Conservation (phyloP, 371 early-diverging fungal species). For the Apophysomyces sp. region DNA sequence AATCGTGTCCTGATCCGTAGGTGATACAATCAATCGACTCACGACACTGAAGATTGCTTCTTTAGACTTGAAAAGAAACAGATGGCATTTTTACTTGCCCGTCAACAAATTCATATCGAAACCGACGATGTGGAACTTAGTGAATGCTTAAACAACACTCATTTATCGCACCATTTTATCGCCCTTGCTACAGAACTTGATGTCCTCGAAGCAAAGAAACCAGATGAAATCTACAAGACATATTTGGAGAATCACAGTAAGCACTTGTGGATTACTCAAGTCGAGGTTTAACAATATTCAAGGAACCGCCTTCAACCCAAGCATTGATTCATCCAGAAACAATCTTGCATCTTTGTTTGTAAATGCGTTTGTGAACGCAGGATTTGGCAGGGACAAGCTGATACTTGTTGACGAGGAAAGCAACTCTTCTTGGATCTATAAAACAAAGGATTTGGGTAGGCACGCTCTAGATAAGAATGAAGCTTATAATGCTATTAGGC, state of each 20-base stretch:
- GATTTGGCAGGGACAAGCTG: slow-evolving; percentile 93
- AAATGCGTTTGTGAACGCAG: slow-evolving; percentile 97
- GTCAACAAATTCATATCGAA: slow-evolving; percentile 84
- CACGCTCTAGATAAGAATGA: not conserved
- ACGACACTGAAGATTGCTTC: not conserved
- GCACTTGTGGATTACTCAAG: slow-evolving; percentile 5
- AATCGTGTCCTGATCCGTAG: slow-evolving; percentile 78
- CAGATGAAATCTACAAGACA: slow-evolving; percentile 97
- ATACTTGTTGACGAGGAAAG: slow-evolving; percentile 79
- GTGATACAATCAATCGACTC: slow-evolving; percentile 20
- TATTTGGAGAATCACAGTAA: slow-evolving; percentile 88
- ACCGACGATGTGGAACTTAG: slow-evolving; percentile 80
- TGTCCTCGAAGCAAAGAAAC: slow-evolving; percentile 92
- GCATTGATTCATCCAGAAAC: slow-evolving; percentile 92
- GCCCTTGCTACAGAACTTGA: slow-evolving; percentile 91
- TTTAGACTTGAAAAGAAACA: slow-evolving; percentile 82
- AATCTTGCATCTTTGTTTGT: slow-evolving; percentile 97
- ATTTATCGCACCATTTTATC: slow-evolving; percentile 83
- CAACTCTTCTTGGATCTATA: slow-evolving; percentile 87
- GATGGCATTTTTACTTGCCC: slow-evolving; percentile 91
- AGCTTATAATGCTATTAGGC: slow-evolving; percentile 24
- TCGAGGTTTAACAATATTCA: not conserved
- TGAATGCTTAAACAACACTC: slow-evolving; percentile 86
- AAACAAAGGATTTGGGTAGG: slow-evolving; percentile 91
- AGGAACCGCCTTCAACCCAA: slow-evolving; percentile 61